Conservation (phyloP, 371 early-diverging fungal species). For the Syncephalis plumigaleata region DNA sequence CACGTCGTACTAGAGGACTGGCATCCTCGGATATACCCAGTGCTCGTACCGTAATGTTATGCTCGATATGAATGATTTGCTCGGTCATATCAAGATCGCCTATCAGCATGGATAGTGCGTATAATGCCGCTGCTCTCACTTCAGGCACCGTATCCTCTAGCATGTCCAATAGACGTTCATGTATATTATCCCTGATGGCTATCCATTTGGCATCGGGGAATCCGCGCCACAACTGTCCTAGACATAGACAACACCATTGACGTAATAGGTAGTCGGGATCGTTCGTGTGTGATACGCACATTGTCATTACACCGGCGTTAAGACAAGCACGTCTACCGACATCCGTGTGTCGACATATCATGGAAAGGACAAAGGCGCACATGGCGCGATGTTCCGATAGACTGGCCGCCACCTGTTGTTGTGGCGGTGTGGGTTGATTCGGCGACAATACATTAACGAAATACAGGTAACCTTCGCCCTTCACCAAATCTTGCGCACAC, state of each 20-base stretch:
- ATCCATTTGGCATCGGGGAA: slow-evolving; percentile 54
- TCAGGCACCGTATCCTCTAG: slow-evolving; percentile 60
- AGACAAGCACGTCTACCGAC: slow-evolving; percentile 75
- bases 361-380: slow-evolving; percentile 82
- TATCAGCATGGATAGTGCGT: slow-evolving; percentile 60
- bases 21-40: slow-evolving; percentile 52
- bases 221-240: slow-evolving; percentile 72
- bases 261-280: slow-evolving; percentile 73
- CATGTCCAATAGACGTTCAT: slow-evolving; percentile 39
- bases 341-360: slow-evolving; percentile 68
- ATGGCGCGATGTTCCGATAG: slow-evolving; percentile 81
- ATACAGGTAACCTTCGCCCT: slow-evolving; percentile 82
- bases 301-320: slow-evolving; percentile 40
- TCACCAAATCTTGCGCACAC: slow-evolving; percentile 79
- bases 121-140: slow-evolving; percentile 70
- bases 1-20: slow-evolving; percentile 64
- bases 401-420: slow-evolving; percentile 25
- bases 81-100: slow-evolving; percentile 54
- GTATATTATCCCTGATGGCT: slow-evolving; percentile 49
- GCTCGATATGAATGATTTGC: slow-evolving; percentile 45
- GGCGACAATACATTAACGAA: slow-evolving; percentile 76
- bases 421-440: slow-evolving; percentile 45
- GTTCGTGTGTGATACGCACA: slow-evolving; percentile 45
- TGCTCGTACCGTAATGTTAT: slow-evolving; percentile 42
- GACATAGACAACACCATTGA: slow-evolving; percentile 78